phyloP scores from a whole-genome alignment of 129 eudicot genomes.

The Oenanthe sinensis region DNA sequence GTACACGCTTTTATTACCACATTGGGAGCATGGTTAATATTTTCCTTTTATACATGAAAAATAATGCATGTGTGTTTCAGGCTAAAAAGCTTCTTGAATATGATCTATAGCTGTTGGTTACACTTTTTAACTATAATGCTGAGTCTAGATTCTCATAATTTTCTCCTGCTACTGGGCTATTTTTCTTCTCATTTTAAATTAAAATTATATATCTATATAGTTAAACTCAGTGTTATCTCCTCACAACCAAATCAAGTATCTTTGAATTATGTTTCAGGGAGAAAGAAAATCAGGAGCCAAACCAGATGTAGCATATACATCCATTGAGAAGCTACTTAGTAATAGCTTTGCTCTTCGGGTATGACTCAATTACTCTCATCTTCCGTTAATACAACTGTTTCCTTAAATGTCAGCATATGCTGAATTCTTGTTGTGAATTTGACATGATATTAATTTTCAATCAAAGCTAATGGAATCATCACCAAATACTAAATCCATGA shows the following conservation, averaged over 20 bases:
- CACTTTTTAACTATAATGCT: neutral
- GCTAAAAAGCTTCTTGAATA: neutral
- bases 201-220: neutral
- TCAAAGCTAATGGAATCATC: constrained; percentile 61
- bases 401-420: neutral
- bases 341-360: constrained; percentile 87
- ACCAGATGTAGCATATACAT: constrained; percentile 25
- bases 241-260: neutral
- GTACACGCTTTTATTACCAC: neutral
- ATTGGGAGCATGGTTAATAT: neutral
- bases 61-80: neutral
- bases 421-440: constrained; percentile 6
- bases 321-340: constrained; percentile 66
- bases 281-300: constrained; percentile 22
- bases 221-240: neutral
- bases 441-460: neutral
- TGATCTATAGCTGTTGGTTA: neutral
- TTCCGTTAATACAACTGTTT: neutral
- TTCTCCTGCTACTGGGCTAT: neutral
- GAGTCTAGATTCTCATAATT: neutral
- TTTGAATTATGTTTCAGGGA: constrained; percentile 36
- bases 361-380: neutral
- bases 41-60: neutral
- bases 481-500: constrained; percentile 50
- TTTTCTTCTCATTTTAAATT: neutral